Percentiles rank a stretch among this genome's conserved stretches.
Conservation (phyloP, 164 flowering plant genomes). For the Vitis rotundifolia region DNA sequence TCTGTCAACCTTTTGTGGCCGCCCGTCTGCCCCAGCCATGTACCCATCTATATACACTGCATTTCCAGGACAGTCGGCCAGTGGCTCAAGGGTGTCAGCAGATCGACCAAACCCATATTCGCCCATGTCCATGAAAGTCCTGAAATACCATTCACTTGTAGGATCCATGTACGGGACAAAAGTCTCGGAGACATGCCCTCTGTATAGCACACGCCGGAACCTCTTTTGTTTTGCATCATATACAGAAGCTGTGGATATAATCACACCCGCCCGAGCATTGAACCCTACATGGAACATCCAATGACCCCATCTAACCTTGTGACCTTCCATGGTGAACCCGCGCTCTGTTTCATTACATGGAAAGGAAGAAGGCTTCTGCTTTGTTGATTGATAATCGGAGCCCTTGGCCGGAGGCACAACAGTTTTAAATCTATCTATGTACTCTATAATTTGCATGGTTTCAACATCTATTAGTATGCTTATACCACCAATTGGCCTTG, state of each 20-base stretch:
- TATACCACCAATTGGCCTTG: slow-evolving; percentile 62
- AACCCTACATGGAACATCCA: slow-evolving; percentile 58
- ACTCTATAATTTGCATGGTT: slow-evolving; percentile 28
- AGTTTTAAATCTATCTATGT: slow-evolving; percentile 26
- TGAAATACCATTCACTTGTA: slow-evolving; percentile 46
- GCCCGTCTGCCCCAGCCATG: slow-evolving; percentile 37
- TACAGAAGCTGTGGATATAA: slow-evolving; percentile 49
- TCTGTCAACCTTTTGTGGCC: slow-evolving; percentile 17
- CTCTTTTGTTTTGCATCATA: slow-evolving; percentile 24
- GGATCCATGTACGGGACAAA: slow-evolving; percentile 75
- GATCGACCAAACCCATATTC: slow-evolving; percentile 56
- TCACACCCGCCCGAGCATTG: slow-evolving; percentile 44
- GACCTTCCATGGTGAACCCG: slow-evolving; percentile 23
- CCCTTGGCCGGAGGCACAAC: slow-evolving; percentile 52
- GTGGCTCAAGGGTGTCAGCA: slow-evolving; percentile 35
- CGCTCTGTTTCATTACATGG: slow-evolving; percentile 13
- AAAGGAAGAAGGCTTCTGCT: slow-evolving; percentile 7
- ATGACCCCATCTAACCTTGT: slow-evolving; percentile 46
- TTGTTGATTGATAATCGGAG: slow-evolving; percentile 30
- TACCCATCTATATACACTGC: slow-evolving; percentile 45
- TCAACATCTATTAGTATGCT: slow-evolving; percentile 48
- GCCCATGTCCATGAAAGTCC: slow-evolving; percentile 54
- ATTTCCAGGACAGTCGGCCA: slow-evolving; percentile 45
- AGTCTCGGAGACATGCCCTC: slow-evolving; percentile 55
- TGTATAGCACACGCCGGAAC: slow-evolving; percentile 43